phyloP scores from a whole-genome alignment of 2,329 filamentous ascomycete genomes.

The Neonectria ditissima region DNA sequence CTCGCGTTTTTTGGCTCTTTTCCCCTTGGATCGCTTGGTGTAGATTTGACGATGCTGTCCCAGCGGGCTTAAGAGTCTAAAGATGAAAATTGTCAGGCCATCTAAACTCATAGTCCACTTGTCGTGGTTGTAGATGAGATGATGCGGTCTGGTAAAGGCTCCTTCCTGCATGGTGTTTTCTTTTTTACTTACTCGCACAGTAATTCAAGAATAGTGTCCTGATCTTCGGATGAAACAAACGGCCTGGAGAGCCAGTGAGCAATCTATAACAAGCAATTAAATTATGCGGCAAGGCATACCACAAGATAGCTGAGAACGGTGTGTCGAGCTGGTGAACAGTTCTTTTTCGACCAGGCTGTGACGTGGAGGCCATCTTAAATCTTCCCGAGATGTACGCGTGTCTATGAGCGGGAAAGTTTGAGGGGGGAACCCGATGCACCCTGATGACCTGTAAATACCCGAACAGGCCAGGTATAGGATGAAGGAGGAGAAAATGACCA shows the following conservation, averaged over 20 bases:
- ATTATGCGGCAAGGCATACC: slow-evolving; percentile 58
- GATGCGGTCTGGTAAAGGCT: not conserved
- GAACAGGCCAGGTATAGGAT: not conserved
- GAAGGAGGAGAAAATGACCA: not conserved
- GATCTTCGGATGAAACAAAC: slow-evolving; percentile 65
- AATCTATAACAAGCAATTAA: not conserved
- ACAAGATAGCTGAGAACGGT: slow-evolving; percentile 70
- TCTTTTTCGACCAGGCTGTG: slow-evolving; percentile 60
- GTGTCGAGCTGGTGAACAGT: slow-evolving; percentile 74
- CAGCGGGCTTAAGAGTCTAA: slow-evolving; percentile 72
- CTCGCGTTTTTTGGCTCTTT: slow-evolving; percentile 65
- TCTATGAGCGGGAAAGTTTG: not conserved
- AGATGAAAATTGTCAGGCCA: slow-evolving; percentile 13
- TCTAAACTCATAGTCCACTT: too few species aligned
- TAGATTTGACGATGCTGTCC: slow-evolving; percentile 70
- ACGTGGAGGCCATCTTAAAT: slow-evolving; percentile 41
- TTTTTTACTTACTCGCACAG: slow-evolving; percentile 69
- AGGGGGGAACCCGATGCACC: not conserved
- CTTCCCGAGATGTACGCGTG: not conserved
- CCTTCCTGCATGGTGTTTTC: slow-evolving; percentile 32
- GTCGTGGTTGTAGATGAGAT: not conserved
- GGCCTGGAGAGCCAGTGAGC: slow-evolving; percentile 63
- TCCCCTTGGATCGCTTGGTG: slow-evolving; percentile 70
- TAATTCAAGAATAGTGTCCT: slow-evolving; percentile 74
- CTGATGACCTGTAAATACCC: not conserved